Conservation (phyloP, 2,329 filamentous ascomycete genomes). For the Emmonsiellopsis sp. region DNA sequence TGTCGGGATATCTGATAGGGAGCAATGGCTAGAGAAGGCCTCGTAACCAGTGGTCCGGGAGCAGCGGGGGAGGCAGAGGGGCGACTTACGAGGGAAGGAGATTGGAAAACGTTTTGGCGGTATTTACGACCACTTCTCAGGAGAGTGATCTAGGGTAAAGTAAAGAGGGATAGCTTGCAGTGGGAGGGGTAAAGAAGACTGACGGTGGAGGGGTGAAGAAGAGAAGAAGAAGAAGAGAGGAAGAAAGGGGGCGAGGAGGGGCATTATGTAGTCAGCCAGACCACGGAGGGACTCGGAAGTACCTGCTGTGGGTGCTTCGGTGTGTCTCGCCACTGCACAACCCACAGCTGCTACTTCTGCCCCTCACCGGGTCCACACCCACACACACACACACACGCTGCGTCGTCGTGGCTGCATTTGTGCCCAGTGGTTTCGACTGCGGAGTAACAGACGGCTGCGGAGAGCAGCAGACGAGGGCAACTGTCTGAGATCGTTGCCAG, state of each 20-base stretch:
- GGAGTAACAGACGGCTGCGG: no score
- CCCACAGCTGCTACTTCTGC: neutral
- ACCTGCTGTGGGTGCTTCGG: neutral
- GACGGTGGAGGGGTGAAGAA: constrained; percentile 1
- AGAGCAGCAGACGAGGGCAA: no score
- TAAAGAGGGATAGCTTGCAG: constrained; percentile 4
- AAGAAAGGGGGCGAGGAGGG: neutral
- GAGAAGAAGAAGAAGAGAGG: neutral
- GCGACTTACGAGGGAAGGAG: constrained; percentile 82
- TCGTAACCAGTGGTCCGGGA: neutral
- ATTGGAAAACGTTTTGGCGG: constrained; percentile 97
- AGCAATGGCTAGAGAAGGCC: constrained; percentile 1
- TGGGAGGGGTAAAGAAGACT: neutral
- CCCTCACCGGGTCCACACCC: neutral
- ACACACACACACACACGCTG: no score
- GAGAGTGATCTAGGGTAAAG: constrained; percentile 11
- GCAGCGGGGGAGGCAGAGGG: constrained; percentile 2
- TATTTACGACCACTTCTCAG: constrained; percentile 48
- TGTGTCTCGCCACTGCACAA: neutral
- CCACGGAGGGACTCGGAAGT: no score
- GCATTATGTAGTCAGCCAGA: constrained; percentile 7
- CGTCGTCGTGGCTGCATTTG: no score
- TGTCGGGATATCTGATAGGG: neutral
- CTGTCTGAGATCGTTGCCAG: no score
- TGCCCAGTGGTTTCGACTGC: no score